Evolutionary conservation across 805 yeast genomes (phyloP), one percentile per base, ranked within the genome.

Genomic region (Yueomyces sinensis): DNA sequence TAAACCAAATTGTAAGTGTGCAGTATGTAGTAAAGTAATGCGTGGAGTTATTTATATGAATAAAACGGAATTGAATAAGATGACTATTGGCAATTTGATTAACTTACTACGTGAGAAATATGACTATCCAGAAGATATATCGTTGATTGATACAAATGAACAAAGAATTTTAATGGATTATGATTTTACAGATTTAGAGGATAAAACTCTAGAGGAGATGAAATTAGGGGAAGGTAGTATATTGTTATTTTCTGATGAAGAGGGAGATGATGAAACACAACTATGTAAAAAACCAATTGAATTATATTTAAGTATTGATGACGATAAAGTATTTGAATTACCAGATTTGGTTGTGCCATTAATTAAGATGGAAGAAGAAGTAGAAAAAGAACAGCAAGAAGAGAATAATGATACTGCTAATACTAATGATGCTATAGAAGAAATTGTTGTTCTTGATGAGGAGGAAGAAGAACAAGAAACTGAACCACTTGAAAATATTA

Each of bases 181-280:
- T 37, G 98, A 89, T 49, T 86, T 82, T 53, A 94, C 83, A 33
- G 97, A 87, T 48, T 77, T 89, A 47, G 46, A 65, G 11, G 61
- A 59, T 0, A 63, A 60, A 24, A 52, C 64, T 1, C 57, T 91
- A 14, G 37, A 41, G 1, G 71, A 69, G 1, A 54, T 78, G 13
- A 79, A 80, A 9, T 59, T 86, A 20, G 45, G 42, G 5, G 58
- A 62, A 33, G 91, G 89, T n/a, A 68, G 74, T 16, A 63, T 77
- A 16, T 28, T 91, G 13, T 68, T 78, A 2, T 65, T 91, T 14
- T 73, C 78, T 32, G 98, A 91, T 56, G 95, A 89, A 35, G 77
- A 74, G 29, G 95, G 82, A 41, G 59, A 42, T 22, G 54, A 46
- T 7, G 35, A 32, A 17, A 35, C 37, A 9, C 45, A 40, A 9